Conservation (phyloP, 2,329 filamentous ascomycete genomes). For the Pseudogymnoascus sp. region DNA sequence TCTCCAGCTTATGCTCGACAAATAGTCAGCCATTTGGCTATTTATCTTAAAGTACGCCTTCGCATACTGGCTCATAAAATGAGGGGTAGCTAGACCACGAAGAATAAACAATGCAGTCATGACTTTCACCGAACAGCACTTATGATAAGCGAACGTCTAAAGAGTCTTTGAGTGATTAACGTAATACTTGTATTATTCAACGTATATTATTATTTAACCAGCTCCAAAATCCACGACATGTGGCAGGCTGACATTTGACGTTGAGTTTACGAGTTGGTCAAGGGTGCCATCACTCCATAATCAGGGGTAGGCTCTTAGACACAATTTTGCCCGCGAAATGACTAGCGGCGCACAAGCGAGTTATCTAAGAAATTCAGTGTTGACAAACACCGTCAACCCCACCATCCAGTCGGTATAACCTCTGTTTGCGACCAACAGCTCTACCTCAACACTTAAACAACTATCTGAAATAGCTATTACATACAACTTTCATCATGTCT, state of each 20-base stretch:
- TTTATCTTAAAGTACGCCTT: neutral
- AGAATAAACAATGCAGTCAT: neutral
- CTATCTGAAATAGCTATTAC: constrained; percentile 8
- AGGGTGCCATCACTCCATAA: neutral
- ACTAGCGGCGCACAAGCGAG: constrained; percentile 8
- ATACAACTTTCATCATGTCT: constrained; percentile 17
- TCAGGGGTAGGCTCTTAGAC: constrained; percentile 3
- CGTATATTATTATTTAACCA: neutral
- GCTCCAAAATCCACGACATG: neutral
- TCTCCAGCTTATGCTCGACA: neutral
- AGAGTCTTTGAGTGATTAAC: neutral
- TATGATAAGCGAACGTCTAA: neutral
- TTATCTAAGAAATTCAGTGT: constrained; percentile 8
- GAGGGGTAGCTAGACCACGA: neutral
- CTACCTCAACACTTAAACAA: constrained; percentile 9
- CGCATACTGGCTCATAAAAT: neutral
- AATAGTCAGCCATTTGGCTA: neutral
- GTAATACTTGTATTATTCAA: neutral
- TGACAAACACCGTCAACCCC: constrained; percentile 10
- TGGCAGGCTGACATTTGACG: neutral
- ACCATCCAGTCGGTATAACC: constrained; percentile 8
- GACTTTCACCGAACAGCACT: neutral
- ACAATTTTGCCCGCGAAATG: constrained; percentile 5
- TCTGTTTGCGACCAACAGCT: constrained; percentile 8
- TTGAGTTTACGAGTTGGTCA: neutral